Percentiles rank a stretch among this genome's conserved stretches.
These are phyloP conservation scores for Aphelidium insulamus DNA, from an alignment of 371 early-diverging fungal genomes.

Conservation along the genomic window DNA sequence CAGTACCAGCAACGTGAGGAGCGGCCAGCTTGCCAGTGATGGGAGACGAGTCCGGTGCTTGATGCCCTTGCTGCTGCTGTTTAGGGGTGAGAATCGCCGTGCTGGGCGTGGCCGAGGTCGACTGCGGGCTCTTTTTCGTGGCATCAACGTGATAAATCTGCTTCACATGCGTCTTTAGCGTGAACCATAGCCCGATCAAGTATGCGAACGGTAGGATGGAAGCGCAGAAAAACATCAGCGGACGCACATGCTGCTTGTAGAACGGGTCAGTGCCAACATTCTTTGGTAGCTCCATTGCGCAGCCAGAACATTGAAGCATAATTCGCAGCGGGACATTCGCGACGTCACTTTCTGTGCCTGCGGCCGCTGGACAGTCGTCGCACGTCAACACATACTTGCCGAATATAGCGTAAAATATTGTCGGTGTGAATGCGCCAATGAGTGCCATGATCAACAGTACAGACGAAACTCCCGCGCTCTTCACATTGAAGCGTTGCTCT, in stretches of 20 bases:
- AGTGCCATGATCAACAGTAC: constrained; percentile 85
- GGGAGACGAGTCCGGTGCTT: neutral
- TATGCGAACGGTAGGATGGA: constrained; percentile 62
- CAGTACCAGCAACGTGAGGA: constrained; percentile 17
- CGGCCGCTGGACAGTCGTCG: constrained; percentile 12
- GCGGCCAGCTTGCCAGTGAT: neutral
- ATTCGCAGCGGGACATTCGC: neutral
- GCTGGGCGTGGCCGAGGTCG: constrained; percentile 1
- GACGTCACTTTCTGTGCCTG: neutral
- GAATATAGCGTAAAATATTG: constrained; percentile 76
- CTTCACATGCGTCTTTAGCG: constrained; percentile 71
- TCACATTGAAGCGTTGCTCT: constrained; percentile 80
- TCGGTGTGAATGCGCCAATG: constrained; percentile 81
- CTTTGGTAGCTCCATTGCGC: constrained; percentile 16
- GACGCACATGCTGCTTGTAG: constrained; percentile 50
- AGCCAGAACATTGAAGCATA: constrained; percentile 22
- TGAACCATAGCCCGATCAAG: constrained; percentile 76
- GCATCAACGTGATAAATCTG: constrained; percentile 49
- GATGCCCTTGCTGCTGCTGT: neutral
- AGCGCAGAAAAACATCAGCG: constrained; percentile 75
- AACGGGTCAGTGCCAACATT: constrained; percentile 52
- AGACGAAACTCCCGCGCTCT: constrained; percentile 79
- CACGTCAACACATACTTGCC: constrained; percentile 38
- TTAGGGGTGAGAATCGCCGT: neutral
- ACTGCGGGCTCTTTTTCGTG: constrained; percentile 7